phyloP scores from a whole-genome alignment of 495 filamentous ascomycete genomes.

The Aspergillus biplanus region DNA sequence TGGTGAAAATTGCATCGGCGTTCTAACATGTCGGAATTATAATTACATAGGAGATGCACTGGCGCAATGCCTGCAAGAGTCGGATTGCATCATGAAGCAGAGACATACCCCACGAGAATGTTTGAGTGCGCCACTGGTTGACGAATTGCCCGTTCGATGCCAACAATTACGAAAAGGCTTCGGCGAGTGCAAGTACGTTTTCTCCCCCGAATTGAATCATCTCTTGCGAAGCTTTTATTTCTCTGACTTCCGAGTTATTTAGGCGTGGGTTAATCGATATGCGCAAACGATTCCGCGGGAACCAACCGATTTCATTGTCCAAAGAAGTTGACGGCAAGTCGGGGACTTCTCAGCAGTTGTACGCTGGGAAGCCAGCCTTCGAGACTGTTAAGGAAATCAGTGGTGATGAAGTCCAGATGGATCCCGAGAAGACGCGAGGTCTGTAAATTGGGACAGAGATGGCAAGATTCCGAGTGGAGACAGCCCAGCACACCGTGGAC shows the following conservation, averaged over 20 bases:
- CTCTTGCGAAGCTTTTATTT: not conserved
- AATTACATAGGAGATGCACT: constrained; percentile 74
- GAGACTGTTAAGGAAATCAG: constrained; percentile 53
- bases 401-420: constrained; percentile 53
- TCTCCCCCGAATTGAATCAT: not conserved
- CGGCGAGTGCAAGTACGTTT: constrained; percentile 79
- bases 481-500: not conserved
- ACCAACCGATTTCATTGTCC: constrained; percentile 74
- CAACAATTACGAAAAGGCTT: constrained; percentile 93
- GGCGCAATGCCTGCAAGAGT: constrained; percentile 90
- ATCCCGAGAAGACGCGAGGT: constrained; percentile 54
- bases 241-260: not conserved
- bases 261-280: constrained; percentile 93
- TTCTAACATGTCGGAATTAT: constrained; percentile 12
- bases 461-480: not conserved
- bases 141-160: constrained; percentile 81
- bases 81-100: constrained; percentile 91
- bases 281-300: constrained; percentile 98
- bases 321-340: constrained; percentile 61
- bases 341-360: constrained; percentile 61
- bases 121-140: constrained; percentile 74
- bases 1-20: constrained; percentile 14
- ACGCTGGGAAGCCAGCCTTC: constrained; percentile 77
- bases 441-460: constrained; percentile 28
- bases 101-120: constrained; percentile 87